phyloP scores from a whole-genome alignment of 257 asterid genomes.

The Scutellaria baicalensis region DNA sequence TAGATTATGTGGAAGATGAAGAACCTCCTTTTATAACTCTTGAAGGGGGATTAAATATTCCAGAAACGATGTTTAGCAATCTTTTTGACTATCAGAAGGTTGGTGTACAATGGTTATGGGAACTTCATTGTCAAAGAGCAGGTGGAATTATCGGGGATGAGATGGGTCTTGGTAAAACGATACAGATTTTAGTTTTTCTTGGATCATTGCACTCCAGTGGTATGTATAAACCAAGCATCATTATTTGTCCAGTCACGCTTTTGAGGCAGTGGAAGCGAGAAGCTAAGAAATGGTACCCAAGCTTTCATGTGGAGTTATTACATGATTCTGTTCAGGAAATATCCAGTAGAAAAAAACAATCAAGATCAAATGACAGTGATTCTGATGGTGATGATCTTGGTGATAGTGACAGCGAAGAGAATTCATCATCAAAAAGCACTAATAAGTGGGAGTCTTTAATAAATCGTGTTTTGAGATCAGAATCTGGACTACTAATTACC shows the following conservation, averaged over 20 bases:
- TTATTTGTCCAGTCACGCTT: constrained; percentile 91
- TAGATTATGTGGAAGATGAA: constrained; percentile 41
- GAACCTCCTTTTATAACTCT: constrained; percentile 59
- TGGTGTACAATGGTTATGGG: constrained; percentile 99
- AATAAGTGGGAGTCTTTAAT: constrained; percentile 78
- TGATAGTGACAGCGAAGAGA: constrained; percentile 53
- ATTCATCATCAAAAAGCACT: constrained; percentile 32
- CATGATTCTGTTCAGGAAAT: constrained; percentile 82
- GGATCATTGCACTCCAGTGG: constrained; percentile 90
- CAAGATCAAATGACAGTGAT: constrained; percentile 55
- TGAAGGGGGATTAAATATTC: constrained; percentile 89
- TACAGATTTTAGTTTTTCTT: constrained; percentile 80
- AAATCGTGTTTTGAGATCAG: constrained; percentile 70
- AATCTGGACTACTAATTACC: constrained; percentile 81
- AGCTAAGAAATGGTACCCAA: constrained; percentile 82
- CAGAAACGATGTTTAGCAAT: constrained; percentile 53
- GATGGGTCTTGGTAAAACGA: constrained; percentile 99
- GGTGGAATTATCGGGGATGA: constrained; percentile 99
- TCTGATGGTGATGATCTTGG: constrained; percentile 53
- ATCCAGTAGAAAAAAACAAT: constrained; percentile 42
- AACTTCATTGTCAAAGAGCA: constrained; percentile 93
- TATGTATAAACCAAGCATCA: constrained; percentile 86
- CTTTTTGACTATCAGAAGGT: constrained; percentile 97
- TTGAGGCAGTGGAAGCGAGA: constrained; percentile 93
- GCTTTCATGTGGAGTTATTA: constrained; percentile 73